A percentile compares a stretch with the other conserved stretches of the same genome.
Evolutionary conservation across 495 filamentous ascomycete species (phyloP).

Genomic region (Durotheca rogersii): DNA sequence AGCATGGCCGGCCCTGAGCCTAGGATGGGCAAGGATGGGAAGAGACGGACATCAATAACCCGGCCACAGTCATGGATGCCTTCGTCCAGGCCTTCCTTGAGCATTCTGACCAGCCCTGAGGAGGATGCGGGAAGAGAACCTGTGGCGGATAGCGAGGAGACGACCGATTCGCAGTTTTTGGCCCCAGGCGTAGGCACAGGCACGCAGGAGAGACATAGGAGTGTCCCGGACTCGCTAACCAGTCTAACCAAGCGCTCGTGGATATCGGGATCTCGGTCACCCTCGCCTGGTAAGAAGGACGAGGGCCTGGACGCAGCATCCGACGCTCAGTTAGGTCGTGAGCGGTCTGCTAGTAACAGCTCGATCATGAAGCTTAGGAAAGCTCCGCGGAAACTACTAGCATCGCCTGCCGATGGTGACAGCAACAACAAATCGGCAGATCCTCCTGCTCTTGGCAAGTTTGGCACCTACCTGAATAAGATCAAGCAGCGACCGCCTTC

Average conservation of each 20-base stretch:
- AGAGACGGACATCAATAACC: slow-evolving; percentile 43
- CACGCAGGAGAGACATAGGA: slow-evolving; percentile 35
- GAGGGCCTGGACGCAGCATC: slow-evolving; percentile 18
- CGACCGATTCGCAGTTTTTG: slow-evolving; percentile 5
- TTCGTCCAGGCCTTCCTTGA: slow-evolving; percentile 42
- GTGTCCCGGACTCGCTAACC: slow-evolving; percentile 64
- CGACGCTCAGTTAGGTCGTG: slow-evolving; percentile 18
- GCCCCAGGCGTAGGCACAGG: slow-evolving; percentile 16
- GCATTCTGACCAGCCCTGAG: slow-evolving; percentile 24
- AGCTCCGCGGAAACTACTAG: slow-evolving; percentile 29
- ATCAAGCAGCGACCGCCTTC: slow-evolving; percentile 46
- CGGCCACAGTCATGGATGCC: slow-evolving; percentile 49
- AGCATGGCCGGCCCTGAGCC: slow-evolving; percentile 21
- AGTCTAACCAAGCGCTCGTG: slow-evolving; percentile 68
- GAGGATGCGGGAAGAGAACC: slow-evolving; percentile 22
- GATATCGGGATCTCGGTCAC: slow-evolving; percentile 62
- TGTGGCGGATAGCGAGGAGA: not conserved
- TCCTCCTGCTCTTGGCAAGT: slow-evolving; percentile 24
- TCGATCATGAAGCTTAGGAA: slow-evolving; percentile 36
- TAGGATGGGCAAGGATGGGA: slow-evolving; percentile 34
- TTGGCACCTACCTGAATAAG: slow-evolving; percentile 40
- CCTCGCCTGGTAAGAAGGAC: slow-evolving; percentile 51
- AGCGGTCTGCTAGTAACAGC: slow-evolving; percentile 33
- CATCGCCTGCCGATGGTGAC: slow-evolving; percentile 38
- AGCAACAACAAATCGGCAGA: slow-evolving; percentile 27